Conservation (phyloP, 495 filamentous ascomycete species). For the Penicillium ochrochloron region DNA sequence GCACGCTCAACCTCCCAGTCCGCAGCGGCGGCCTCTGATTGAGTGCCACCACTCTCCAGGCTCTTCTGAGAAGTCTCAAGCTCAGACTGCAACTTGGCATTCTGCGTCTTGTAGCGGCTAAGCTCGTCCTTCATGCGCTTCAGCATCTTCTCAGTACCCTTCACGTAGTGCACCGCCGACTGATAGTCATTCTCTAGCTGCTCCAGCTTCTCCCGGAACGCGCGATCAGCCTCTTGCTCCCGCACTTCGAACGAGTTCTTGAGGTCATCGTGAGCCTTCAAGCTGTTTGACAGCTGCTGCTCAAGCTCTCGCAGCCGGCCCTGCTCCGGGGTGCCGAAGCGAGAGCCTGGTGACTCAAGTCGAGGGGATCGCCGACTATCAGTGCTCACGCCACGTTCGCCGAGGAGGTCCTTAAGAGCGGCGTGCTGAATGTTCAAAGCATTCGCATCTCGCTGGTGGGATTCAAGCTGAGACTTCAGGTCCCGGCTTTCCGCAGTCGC, state of each 20-base stretch:
- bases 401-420: slow-evolving; percentile 88
- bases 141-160: slow-evolving; percentile 98
- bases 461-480: slow-evolving; percentile 74
- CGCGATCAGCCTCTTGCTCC: slow-evolving; percentile 79
- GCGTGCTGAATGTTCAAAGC: slow-evolving; percentile 88
- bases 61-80: slow-evolving; percentile 59
- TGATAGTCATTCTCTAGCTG: slow-evolving; percentile 96
- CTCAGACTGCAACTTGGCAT: slow-evolving; percentile 79
- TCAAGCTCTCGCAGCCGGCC: slow-evolving; percentile 86
- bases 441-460: slow-evolving; percentile 85
- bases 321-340: slow-evolving; percentile 78
- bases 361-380: slow-evolving; percentile 61
- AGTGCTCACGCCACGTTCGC: slow-evolving; percentile 77
- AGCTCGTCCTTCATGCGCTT: slow-evolving; percentile 98
- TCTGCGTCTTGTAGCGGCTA: slow-evolving; percentile 82
- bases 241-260: slow-evolving; percentile 74
- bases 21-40: slow-evolving; percentile 44
- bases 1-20: slow-evolving; percentile 82
- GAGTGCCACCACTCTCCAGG: slow-evolving; percentile 41
- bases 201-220: slow-evolving; percentile 88
- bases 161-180: slow-evolving; percentile 99
- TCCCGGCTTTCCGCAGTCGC: slow-evolving; percentile 78
- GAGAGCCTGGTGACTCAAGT: slow-evolving; percentile 71
- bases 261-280: slow-evolving; percentile 82
- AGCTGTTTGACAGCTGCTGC: slow-evolving; percentile 77